Conservation (phyloP, 2,329 filamentous ascomycete genomes). For the Alternaria brassicae region DNA sequence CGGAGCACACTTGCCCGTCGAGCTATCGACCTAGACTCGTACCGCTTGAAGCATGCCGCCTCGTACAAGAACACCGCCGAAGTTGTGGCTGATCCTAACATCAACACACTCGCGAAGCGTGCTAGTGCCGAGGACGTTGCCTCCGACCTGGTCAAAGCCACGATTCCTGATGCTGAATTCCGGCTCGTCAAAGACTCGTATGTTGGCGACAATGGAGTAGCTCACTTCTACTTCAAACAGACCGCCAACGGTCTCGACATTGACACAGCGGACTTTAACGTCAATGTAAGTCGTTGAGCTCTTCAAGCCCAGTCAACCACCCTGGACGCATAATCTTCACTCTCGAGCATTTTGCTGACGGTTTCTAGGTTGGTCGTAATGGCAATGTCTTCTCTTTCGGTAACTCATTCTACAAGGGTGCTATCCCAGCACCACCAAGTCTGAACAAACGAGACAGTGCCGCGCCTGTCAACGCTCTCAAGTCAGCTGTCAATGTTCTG, state of each 20-base stretch:
- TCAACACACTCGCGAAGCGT: constrained; percentile 28
- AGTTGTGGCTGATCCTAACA: constrained; percentile 28
- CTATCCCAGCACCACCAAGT: constrained; percentile 48
- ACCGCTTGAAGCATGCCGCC: constrained; percentile 38
- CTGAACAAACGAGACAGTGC: constrained; percentile 53
- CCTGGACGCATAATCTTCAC: not conserved
- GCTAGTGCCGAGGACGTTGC: constrained; percentile 43
- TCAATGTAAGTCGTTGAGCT: constrained; percentile 58
- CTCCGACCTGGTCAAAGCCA: constrained; percentile 42
- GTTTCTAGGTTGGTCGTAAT: constrained; percentile 56
- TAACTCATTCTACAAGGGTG: constrained; percentile 58
- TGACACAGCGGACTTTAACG: constrained; percentile 67
- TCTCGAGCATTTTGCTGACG: not conserved
- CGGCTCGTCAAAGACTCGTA: constrained; percentile 63
- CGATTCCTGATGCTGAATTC: constrained; percentile 53
- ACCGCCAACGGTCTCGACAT: constrained; percentile 65
- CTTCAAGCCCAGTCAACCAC: not conserved
- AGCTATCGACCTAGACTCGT: constrained; percentile 42
- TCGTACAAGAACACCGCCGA: constrained; percentile 33
- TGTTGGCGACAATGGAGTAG: constrained; percentile 62
- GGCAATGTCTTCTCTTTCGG: constrained; percentile 66
- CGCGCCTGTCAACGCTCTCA: constrained; percentile 55
- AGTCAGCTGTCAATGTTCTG: constrained; percentile 51
- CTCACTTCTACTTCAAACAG: constrained; percentile 67
- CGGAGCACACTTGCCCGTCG: constrained; percentile 26